Evolutionary conservation across 345 rosid genomes (phyloP).

Genomic region (Brassica nigra): DNA sequence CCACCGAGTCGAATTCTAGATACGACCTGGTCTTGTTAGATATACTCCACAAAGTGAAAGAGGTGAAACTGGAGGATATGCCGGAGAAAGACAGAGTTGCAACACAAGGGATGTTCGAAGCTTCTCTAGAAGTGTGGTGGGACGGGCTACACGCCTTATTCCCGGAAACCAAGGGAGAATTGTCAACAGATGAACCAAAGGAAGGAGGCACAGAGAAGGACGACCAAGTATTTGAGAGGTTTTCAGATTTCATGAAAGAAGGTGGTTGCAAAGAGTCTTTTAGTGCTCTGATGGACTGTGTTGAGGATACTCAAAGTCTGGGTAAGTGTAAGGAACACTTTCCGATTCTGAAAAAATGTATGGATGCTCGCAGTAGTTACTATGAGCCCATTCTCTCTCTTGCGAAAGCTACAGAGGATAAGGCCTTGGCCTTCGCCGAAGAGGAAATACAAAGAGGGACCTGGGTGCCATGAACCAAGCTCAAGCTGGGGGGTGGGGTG

Average conservation of each 20-base stretch:
- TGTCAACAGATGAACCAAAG: background rate
- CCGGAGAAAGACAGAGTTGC: background rate
- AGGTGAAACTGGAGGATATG: background rate
- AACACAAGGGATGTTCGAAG: background rate
- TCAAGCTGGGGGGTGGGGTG: background rate
- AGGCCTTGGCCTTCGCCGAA: background rate
- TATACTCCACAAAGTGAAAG: background rate
- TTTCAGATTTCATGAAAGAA: background rate
- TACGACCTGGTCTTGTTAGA: background rate
- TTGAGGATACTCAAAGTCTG: too few species aligned
- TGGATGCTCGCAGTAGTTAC: background rate
- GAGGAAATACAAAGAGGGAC: too few species aligned
- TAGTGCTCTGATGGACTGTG: background rate
- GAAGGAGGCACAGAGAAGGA: background rate
- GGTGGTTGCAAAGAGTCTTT: conserved; percentile 3
- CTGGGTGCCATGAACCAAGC: too few species aligned
- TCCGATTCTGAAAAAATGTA: background rate
- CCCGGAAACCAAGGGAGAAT: background rate
- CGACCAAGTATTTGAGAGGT: background rate
- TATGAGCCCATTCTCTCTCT: background rate
- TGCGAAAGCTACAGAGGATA: background rate
- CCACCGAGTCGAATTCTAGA: background rate
- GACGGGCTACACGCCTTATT: background rate
- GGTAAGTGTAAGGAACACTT: background rate
- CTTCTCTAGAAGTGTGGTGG: background rate